Evolutionary conservation across 257 asterid species (phyloP).

Genomic region (Solanum infundibuliforme): DNA sequence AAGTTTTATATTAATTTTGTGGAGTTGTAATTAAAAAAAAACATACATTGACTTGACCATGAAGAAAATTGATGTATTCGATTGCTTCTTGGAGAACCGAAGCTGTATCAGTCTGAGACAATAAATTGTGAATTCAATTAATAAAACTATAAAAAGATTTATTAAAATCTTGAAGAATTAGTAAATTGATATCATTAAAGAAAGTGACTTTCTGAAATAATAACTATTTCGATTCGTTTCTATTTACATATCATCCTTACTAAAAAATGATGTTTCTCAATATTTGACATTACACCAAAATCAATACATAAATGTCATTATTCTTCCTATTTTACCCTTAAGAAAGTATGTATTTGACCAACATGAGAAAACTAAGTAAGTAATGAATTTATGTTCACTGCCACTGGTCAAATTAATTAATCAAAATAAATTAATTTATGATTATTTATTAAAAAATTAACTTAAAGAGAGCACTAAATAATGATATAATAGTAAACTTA

Average conservation of each 20-base stretch:
- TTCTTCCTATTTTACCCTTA: no score
- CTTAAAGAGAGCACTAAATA: no score
- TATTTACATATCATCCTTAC: not conserved
- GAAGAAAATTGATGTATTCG: slow-evolving; percentile 13
- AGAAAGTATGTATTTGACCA: no score
- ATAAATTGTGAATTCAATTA: not conserved
- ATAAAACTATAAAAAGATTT: not conserved
- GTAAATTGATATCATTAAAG: no score
- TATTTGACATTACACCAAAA: not conserved
- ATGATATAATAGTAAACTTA: no score
- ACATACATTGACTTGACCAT: slow-evolving; percentile 12
- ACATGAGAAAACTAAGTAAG: not conserved
- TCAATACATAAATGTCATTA: not conserved
- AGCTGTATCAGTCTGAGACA: slow-evolving; percentile 49
- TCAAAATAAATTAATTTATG: no score
- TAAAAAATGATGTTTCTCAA: no score
- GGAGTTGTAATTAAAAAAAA: not conserved
- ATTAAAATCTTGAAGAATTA: not conserved
- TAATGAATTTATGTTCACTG: not conserved
- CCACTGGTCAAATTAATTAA: no score
- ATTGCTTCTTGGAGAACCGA: slow-evolving; percentile 18
- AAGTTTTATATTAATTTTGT: not conserved
- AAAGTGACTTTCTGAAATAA: no score
- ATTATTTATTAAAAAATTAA: no score
- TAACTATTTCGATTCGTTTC: no score